phyloP scores from a whole-genome alignment of 768 basidiomycete genomes.

The Filobasidium floriforme region DNA sequence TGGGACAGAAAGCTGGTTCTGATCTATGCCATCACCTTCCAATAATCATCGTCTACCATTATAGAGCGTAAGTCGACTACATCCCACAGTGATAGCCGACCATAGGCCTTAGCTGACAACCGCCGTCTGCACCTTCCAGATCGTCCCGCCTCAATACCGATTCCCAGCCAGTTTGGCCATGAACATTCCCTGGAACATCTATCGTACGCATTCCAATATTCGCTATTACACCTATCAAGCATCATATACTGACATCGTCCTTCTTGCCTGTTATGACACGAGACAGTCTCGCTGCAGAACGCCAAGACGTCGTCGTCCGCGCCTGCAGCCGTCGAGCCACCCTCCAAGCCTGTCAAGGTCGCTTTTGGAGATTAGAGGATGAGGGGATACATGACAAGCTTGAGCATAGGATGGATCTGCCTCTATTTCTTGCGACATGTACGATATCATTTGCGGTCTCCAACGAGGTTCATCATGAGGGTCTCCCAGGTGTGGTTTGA shows the following conservation, averaged over 20 bases:
- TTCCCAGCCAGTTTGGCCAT: slow-evolving; percentile 37
- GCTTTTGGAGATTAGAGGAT: background rate
- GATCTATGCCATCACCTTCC: background rate
- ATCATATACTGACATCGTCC: background rate
- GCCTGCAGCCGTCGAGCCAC: too few species aligned
- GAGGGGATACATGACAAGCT: background rate
- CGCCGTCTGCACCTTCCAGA: slow-evolving; percentile 19
- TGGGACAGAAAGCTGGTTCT: background rate
- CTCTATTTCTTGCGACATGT: too few species aligned
- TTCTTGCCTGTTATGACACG: background rate
- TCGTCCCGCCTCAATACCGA: slow-evolving; percentile 39
- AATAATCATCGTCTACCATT: background rate
- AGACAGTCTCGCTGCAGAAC: background rate
- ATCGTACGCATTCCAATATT: background rate
- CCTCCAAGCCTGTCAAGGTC: background rate
- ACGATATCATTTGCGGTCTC: too few species aligned
- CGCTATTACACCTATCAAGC: background rate
- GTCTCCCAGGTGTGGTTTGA: too few species aligned
- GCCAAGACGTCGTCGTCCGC: background rate
- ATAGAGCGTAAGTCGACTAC: slow-evolving; percentile 14
- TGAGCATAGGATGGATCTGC: background rate
- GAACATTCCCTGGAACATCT: slow-evolving; percentile 39
- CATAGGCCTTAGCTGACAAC: background rate
- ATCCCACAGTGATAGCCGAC: background rate
- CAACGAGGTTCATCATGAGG: too few species aligned